Conservation (phyloP, 2,329 filamentous ascomycete genomes). For the Fusarium virguliforme region DNA sequence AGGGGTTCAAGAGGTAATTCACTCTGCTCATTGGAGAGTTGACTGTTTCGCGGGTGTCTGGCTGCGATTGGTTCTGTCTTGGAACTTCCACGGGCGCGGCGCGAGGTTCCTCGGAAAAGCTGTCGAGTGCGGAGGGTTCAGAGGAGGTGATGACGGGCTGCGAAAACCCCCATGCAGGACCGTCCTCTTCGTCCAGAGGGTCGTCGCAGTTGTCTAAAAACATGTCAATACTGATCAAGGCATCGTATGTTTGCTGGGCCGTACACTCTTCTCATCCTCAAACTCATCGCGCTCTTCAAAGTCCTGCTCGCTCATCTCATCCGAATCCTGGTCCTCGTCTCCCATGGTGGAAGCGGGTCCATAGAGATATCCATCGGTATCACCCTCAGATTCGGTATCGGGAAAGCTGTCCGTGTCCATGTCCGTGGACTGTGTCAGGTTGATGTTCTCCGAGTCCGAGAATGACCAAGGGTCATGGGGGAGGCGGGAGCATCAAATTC, state of each 20-base stretch:
- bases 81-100: not conserved
- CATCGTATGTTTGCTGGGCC: not conserved
- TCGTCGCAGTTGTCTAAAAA: conserved; percentile 21
- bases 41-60: not conserved
- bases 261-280: conserved; percentile 39
- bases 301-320: conserved; percentile 26
- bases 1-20: conserved; percentile 14
- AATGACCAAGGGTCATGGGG: conserved; percentile 16
- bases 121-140: not conserved
- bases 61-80: not conserved
- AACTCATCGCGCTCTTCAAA: conserved; percentile 49
- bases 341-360: not conserved
- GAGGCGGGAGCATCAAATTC: conserved; percentile 22
- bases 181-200: conserved; percentile 5
- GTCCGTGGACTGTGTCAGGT: conserved; percentile 35
- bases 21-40: conserved; percentile 4
- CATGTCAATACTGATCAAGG: conserved; percentile 27
- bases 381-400: conserved; percentile 22
- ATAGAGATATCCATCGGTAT: conserved; percentile 16
- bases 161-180: not conserved
- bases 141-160: not conserved
- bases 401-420: conserved; percentile 41
- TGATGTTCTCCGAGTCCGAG: conserved; percentile 23
- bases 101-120: not conserved
- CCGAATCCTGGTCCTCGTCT: conserved; percentile 7